Percentiles rank a stretch among this genome's conserved stretches.
These are phyloP conservation scores for Colletotrichum viniferum DNA, from an alignment of 2,329 filamentous ascomycete genomes.

Conservation along the genomic window DNA sequence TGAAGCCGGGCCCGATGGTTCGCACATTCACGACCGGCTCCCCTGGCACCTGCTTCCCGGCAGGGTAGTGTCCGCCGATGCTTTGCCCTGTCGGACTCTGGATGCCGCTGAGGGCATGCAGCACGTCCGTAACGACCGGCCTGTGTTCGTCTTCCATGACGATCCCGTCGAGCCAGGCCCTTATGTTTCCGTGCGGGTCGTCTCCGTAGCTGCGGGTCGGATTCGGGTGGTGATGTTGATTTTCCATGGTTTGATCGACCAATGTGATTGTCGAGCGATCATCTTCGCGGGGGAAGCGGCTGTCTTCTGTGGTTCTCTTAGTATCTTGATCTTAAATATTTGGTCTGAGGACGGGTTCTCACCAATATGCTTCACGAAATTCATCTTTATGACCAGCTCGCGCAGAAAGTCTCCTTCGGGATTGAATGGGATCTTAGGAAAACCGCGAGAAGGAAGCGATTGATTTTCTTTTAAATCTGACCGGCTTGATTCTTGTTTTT, in stretches of 20 bases:
- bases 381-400: not conserved
- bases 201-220: not conserved
- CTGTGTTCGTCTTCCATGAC: not conserved
- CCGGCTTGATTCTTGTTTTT: not conserved
- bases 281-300: not conserved
- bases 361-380: slow-evolving; percentile 3
- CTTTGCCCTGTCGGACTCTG: not conserved
- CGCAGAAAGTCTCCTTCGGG: not conserved
- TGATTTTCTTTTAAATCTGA: not conserved
- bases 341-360: not conserved
- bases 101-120: not conserved
- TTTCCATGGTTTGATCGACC: not conserved
- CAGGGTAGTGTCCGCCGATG: too few relatives aligned
- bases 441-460: not conserved
- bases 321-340: not conserved
- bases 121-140: not conserved
- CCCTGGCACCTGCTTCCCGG: too few relatives aligned
- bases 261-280: not conserved
- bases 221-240: not conserved
- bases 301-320: not conserved
- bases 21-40: not conserved
- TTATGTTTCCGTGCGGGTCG: not conserved
- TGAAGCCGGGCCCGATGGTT: slow-evolving; percentile 9
- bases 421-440: not conserved
- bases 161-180: slow-evolving; percentile 6